Conservation (phyloP, 495 filamentous ascomycete species). For the Tricharina praecox region DNA sequence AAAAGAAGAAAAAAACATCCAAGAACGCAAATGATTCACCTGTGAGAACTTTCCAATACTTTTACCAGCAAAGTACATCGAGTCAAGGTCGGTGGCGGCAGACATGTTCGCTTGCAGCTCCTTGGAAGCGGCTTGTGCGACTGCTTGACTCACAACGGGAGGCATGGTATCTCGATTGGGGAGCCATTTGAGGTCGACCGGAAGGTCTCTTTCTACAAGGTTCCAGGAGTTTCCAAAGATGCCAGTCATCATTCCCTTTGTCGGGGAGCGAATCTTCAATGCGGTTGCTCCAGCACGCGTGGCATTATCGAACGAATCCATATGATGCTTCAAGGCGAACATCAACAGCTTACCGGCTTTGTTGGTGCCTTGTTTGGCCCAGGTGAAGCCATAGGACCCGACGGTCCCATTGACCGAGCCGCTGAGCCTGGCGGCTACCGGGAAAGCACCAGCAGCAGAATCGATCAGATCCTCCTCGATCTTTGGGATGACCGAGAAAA, state of each 20-base stretch:
- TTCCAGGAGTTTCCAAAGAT: conserved; percentile 1
- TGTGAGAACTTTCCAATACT: conserved; percentile 73
- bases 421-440: conserved; percentile 42
- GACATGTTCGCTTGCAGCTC: conserved; percentile 46
- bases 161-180: conserved; percentile 34
- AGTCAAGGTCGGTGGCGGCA: conserved; percentile 56
- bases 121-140: conserved; percentile 37
- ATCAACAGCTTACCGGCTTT: conserved; percentile 45
- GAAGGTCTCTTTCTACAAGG: conserved; percentile 1
- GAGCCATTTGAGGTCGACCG: conserved; percentile 6
- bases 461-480: no score
- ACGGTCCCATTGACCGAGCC: conserved; percentile 40
- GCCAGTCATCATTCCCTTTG: conserved; percentile 7
- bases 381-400: conserved; percentile 58
- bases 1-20: no score
- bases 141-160: conserved; percentile 33
- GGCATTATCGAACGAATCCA: conserved; percentile 47
- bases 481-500: no score
- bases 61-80: conserved; percentile 93
- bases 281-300: conserved; percentile 41
- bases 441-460: conserved; percentile 55
- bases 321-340: conserved; percentile 81
- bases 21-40: conserved; percentile 8
- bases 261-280: conserved; percentile 22
- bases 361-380: conserved; percentile 46